Conservation (phyloP, 2,329 filamentous ascomycete genomes). For the Alternaria novae-zelandiae region DNA sequence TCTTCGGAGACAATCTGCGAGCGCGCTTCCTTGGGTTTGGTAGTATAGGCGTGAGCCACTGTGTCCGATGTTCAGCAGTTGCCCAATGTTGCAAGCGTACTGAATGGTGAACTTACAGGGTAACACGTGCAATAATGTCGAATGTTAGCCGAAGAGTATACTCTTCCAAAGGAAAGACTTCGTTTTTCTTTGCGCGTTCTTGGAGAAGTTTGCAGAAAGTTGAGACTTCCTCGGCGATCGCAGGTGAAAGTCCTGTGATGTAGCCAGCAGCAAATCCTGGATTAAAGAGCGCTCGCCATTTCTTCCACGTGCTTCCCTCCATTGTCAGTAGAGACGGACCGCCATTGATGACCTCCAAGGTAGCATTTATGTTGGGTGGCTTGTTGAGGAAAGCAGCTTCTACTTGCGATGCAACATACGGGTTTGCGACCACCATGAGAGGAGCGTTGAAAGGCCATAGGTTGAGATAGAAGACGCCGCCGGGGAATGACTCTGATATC, state of each 20-base stretch:
- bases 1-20: constrained; percentile 16
- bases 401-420: constrained; percentile 15
- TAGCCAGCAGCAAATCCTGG: constrained; percentile 49
- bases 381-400: constrained; percentile 14
- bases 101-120: constrained; percentile 15
- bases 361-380: constrained; percentile 28
- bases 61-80: neutral
- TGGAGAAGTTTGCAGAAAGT: constrained; percentile 18
- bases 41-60: constrained; percentile 18
- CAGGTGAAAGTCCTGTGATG: constrained; percentile 47
- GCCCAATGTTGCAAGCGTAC: neutral
- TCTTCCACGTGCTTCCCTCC: constrained; percentile 28
- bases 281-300: constrained; percentile 35
- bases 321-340: constrained; percentile 17
- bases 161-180: constrained; percentile 24
- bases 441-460: constrained; percentile 23
- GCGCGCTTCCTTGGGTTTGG: constrained; percentile 11
- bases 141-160: constrained; percentile 18
- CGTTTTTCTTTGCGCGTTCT: constrained; percentile 6
- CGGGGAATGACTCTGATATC: constrained; percentile 33
- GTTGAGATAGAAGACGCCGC: constrained; percentile 22
- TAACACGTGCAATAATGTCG: constrained; percentile 24
- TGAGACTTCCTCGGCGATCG: constrained; percentile 20
- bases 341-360: constrained; percentile 4
- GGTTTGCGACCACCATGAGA: constrained; percentile 11